These are phyloP conservation scores for Spongiforma sp. DNA, from an alignment of 1,284 basidiomycete species.

Conservation along the genomic window DNA sequence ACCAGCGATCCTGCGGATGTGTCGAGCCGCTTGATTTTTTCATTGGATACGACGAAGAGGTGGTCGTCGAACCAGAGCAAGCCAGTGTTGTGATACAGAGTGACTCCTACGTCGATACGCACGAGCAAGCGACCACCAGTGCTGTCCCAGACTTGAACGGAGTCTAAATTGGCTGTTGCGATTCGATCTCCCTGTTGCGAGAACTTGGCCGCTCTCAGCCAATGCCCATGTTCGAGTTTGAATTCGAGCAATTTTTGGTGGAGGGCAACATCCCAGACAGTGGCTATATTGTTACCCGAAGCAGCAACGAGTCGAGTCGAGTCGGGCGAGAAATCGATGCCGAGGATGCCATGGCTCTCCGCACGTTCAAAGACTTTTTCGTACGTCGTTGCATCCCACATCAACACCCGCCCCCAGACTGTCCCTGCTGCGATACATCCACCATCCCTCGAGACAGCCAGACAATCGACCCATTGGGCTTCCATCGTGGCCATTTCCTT, in stretches of 20 bases:
- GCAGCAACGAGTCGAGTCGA: background rate
- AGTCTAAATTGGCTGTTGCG: background rate
- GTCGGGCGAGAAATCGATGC: background rate
- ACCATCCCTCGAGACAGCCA: background rate
- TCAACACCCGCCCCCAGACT: background rate
- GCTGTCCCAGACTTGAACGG: background rate
- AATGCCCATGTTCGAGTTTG: background rate
- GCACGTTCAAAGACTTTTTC: background rate
- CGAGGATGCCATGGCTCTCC: background rate
- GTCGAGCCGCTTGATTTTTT: constrained; percentile 2
- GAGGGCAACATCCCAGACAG: background rate
- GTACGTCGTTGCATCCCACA: background rate
- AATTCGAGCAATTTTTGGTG: background rate
- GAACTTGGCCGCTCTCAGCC: background rate
- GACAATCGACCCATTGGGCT: background rate
- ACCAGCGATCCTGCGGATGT: background rate
- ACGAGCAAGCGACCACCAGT: background rate
- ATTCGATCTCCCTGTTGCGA: background rate
- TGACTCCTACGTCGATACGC: background rate
- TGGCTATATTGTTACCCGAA: background rate
- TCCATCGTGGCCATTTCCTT: background rate
- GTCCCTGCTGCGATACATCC: background rate
- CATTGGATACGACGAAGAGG: constrained; percentile 6
- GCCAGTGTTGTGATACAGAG: background rate
- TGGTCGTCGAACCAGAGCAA: constrained; percentile 1